Conservation (phyloP, 495 filamentous ascomycete genomes). For the Penicillium turbatum region DNA sequence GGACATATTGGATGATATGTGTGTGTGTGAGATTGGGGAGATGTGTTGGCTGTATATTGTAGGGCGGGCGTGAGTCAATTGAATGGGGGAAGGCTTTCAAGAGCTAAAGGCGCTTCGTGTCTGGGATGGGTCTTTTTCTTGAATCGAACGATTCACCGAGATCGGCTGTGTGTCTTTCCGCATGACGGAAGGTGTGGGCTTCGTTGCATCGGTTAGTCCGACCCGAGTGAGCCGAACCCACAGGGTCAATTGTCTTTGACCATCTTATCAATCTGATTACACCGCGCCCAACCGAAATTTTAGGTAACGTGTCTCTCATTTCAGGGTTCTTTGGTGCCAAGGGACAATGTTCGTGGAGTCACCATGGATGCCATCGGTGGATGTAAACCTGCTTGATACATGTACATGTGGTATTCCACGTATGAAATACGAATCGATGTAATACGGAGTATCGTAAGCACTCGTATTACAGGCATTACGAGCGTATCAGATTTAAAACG, state of each 20-base stretch:
- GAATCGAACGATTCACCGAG: slow-evolving; percentile 5
- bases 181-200: not conserved
- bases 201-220: not conserved
- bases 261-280: slow-evolving; percentile 14
- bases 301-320: slow-evolving; percentile 5
- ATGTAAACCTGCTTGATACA: not conserved
- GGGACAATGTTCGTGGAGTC: not conserved
- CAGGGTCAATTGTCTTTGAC: not conserved
- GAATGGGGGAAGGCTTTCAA: not conserved
- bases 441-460: too few relatives aligned
- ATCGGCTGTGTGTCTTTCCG: slow-evolving; percentile 1
- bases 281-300: slow-evolving; percentile 3
- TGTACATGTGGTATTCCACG: not conserved
- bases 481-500: too few relatives aligned
- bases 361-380: not conserved
- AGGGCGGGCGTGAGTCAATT: not conserved
- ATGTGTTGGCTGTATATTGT: not conserved
- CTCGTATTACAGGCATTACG: not conserved
- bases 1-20: slow-evolving; percentile 30
- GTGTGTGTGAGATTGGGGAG: not conserved
- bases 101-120: not conserved
- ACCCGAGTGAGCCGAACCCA: not conserved
- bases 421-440: not conserved
- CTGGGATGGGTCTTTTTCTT: not conserved
- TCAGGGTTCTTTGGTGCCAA: not conserved